A percentile compares a stretch with the other conserved stretches of the same genome.
These are phyloP conservation scores for Collariella sp. DNA, from an alignment of 495 filamentous ascomycete species.

Conservation along the genomic window DNA sequence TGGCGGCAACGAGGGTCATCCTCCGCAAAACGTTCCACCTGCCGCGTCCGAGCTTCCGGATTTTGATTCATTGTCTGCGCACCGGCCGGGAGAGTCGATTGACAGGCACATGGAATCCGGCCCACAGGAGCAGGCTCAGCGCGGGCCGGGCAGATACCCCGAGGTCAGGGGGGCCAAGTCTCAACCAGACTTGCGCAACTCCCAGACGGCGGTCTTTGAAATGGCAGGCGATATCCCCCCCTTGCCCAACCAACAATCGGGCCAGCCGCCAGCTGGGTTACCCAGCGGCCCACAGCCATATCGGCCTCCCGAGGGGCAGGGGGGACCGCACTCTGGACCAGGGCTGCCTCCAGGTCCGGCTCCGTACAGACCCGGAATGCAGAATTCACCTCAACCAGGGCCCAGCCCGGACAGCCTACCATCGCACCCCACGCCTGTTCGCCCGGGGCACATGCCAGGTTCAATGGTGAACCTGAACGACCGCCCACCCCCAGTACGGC, in stretches of 20 bases:
- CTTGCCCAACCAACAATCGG: slow-evolving; percentile 30
- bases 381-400: slow-evolving; percentile 17
- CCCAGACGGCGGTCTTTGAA: slow-evolving; percentile 59
- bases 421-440: slow-evolving; percentile 70
- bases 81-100: slow-evolving; percentile 39
- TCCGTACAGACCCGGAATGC: slow-evolving; percentile 24
- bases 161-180: slow-evolving; percentile 51
- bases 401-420: slow-evolving; percentile 53
- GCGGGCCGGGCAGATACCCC: slow-evolving; percentile 34
- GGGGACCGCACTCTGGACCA: slow-evolving; percentile 20
- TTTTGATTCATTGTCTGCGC: slow-evolving; percentile 56
- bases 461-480: slow-evolving; percentile 42
- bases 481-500: slow-evolving; percentile 63
- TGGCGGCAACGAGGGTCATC: slow-evolving; percentile 27
- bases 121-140: slow-evolving; percentile 29
- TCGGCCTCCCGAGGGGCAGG: slow-evolving; percentile 23
- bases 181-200: slow-evolving; percentile 57
- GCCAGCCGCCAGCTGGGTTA: slow-evolving; percentile 1
- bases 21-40: slow-evolving; percentile 23
- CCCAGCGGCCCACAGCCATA: slow-evolving; percentile 19
- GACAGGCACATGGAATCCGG: slow-evolving; percentile 37
- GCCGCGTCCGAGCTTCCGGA: slow-evolving; percentile 58
- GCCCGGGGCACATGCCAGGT: slow-evolving; percentile 60
- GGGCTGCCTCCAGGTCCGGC: slow-evolving; percentile 28
- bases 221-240: slow-evolving; percentile 54